Evolutionary conservation across 169 alveolate species (phyloP), one percentile per base, ranked within the genome.

Genomic region (Eimeria tenella): DNA sequence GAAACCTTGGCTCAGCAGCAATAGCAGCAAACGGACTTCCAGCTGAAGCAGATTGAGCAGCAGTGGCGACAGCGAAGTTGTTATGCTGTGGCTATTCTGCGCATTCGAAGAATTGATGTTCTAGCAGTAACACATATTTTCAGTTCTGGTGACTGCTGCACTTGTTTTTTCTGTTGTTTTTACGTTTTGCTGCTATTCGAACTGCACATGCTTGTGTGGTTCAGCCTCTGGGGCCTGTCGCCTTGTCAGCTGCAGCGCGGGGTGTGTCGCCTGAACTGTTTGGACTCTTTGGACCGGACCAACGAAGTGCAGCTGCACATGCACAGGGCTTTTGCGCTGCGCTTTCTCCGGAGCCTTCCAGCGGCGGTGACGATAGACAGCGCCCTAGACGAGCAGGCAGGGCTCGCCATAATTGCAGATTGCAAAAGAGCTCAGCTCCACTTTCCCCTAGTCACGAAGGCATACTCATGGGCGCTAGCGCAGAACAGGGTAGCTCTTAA

Each of bases 271-370:
- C 97, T 99, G 55, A 99, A 98, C 95, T 99, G 99, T 94, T 97
- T 99, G 95, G 99, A 99, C 95, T 99, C 99, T 71, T 95, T 99
- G 58, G 99, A 99, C 94, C 96, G 99, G 90, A 98, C 99, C 0
- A 99, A 99, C 75, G 90, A 82, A 62, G 62, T 75, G 65, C 95
- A 93, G 71, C 89, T 86, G 31, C 56, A 21, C 62, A 19, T 93
- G 17, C 55, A 65, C 79, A 31, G 79, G 21, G 50, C 42, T 5
- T 42, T 82, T 23, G 73, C 42, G n/a, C 90, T 82, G 4, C 75
- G 19, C 42, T 42, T 82, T 9, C 58, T 82, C 52, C 52, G 90
- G 42, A 42, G 17, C 60, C 31, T 82, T 4, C 90, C 90, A 1
- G 90, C 90, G 5, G 90, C 63, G n/a, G 5, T 56, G 23, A 4